phyloP scores from a whole-genome alignment of 768 basidiomycete species.

The Podaxis sp. region DNA sequence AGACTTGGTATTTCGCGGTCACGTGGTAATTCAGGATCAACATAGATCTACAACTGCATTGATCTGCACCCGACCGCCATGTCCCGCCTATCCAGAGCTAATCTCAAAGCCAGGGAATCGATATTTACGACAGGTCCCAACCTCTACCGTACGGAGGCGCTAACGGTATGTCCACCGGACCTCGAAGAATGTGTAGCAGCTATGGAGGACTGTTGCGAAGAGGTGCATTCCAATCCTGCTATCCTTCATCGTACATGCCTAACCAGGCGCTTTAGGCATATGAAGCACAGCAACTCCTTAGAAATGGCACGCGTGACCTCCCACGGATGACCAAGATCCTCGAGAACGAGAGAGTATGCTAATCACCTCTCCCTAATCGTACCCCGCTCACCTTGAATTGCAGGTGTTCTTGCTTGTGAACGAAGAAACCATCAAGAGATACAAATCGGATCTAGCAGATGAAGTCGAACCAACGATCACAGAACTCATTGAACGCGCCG shows the following conservation, averaged over 20 bases:
- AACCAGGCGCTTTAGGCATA: conserved; percentile 41
- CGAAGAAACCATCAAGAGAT: conserved; percentile 67
- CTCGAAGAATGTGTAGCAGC: conserved; percentile 74
- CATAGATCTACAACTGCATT: not conserved
- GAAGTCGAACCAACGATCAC: conserved; percentile 81
- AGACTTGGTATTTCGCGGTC: not conserved
- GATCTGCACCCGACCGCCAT: conserved; percentile 22
- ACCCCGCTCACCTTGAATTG: not conserved
- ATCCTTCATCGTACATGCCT: not conserved
- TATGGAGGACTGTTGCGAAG: conserved; percentile 81
- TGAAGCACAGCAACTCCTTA: conserved; percentile 66
- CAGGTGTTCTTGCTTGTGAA: conserved; percentile 77
- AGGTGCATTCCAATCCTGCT: conserved; percentile 38
- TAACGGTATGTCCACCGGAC: conserved; percentile 67
- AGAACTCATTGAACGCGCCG: conserved; percentile 69
- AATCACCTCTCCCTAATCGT: not conserved
- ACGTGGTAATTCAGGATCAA: not conserved
- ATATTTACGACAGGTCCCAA: conserved; percentile 69
- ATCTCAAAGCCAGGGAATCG: conserved; percentile 63
- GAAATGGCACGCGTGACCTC: conserved; percentile 69
- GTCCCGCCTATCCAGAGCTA: conserved; percentile 51
- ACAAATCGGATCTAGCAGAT: conserved; percentile 73
- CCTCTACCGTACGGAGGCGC: conserved; percentile 59
- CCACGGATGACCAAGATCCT: conserved; percentile 69
- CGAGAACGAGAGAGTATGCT: conserved; percentile 59